Evolutionary conservation across 2,329 filamentous ascomycete genomes (phyloP), one percentile per base, ranked within the genome.

Genomic region (Tolypocladium cylindrosporum): DNA sequence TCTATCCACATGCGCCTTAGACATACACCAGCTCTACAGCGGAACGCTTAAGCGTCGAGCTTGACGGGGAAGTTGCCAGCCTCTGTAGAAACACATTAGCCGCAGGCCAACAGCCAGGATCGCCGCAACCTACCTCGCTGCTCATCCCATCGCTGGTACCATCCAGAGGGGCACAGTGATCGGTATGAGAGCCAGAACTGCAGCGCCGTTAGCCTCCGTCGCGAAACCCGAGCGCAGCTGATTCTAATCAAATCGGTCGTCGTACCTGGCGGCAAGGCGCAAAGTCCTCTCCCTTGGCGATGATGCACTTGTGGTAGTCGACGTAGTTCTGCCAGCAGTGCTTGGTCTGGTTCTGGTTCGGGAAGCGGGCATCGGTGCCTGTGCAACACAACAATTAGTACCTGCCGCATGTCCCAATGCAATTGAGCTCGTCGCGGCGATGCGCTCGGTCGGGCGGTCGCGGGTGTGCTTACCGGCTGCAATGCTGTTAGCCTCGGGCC

Each of bases 301-400:
- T 82, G 78, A 97, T 91, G 83, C 94, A 99, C 86, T 99, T 99
- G 87, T 99, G 90, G 85, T 99, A 97, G 79, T 99, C 94, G 81
- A 99, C 94, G 80, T 99, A 99, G 86, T 99, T 99, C 78, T 99
- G 95, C 94, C 94, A 99, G 90, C 94, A 99, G 86, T 99, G 92
- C 89, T 97, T 97, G 79, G 92, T 89, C 82, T 94, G 90, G 83
- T 99, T 99, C 83, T 86, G 81, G 84, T 99, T 96, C 73, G 94
- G 94, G 82, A 97, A 99, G 77, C 94, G 93, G 78, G 94, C 94
- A 76, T 99, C 94, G 82, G 95, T 96, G 83, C 94, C 94, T 97
- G 62, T 54, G 56, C 59, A 57, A 57, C 43, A 48, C 24, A 9
- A 36, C 7, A 21, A 39, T 66, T 39, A 65, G 64, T 54, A 57